Evolutionary conservation across 2,329 filamentous ascomycete genomes (phyloP).

Genomic region (Alternaria infectoria): DNA sequence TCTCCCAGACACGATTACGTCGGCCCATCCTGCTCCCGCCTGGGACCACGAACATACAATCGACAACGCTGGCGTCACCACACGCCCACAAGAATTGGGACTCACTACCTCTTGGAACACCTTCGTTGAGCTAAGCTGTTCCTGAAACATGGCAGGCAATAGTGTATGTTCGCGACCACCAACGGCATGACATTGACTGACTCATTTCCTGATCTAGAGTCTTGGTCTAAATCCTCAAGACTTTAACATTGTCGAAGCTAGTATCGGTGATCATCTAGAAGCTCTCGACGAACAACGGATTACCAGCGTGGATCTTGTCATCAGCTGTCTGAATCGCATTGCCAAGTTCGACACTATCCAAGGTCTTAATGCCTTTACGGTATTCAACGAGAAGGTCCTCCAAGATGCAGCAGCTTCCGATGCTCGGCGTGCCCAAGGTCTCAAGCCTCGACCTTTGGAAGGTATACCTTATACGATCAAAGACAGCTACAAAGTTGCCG

Average conservation of each 20-base stretch:
- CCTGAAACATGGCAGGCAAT: background rate
- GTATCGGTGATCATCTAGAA: constrained; percentile 52
- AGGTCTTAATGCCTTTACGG: constrained; percentile 56
- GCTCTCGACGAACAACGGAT: constrained; percentile 51
- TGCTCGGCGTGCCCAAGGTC: constrained; percentile 49
- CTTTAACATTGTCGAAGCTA: constrained; percentile 55
- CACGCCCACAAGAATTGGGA: background rate
- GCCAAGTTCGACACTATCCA: constrained; percentile 54
- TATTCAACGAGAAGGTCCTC: constrained; percentile 56
- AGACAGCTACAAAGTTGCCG: constrained; percentile 62
- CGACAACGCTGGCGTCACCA: background rate
- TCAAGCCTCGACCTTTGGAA: constrained; percentile 53
- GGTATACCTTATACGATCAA: constrained; percentile 66
- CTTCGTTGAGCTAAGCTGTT: background rate
- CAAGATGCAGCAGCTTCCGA: constrained; percentile 58
- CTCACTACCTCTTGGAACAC: background rate
- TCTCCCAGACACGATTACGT: constrained; percentile 1
- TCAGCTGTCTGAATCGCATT: constrained; percentile 57
- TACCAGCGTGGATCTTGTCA: constrained; percentile 55
- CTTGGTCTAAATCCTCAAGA: background rate
- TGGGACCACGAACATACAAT: background rate
- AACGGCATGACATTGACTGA: background rate
- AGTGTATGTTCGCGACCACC: background rate
- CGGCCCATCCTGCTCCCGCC: background rate
- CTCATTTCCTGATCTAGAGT: background rate